These are phyloP conservation scores for Lotus japonicus DNA, from an alignment of 306 rosid genomes.

Conservation along the genomic window DNA sequence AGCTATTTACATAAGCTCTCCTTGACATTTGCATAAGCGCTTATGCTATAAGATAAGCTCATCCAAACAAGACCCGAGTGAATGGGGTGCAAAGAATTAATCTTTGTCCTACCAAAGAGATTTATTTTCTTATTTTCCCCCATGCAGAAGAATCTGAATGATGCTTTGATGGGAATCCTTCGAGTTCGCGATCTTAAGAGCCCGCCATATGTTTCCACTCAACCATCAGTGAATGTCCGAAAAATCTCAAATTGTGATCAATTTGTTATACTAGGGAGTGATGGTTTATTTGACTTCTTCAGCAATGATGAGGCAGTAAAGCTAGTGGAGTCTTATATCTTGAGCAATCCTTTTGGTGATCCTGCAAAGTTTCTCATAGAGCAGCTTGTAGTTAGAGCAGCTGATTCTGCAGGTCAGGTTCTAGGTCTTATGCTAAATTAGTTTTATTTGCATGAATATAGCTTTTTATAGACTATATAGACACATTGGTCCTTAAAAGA, in stretches of 20 bases:
- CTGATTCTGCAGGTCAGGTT: conserved; percentile 62
- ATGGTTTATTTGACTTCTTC: conserved; percentile 95
- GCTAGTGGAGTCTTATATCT: conserved; percentile 72
- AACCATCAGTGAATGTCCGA: conserved; percentile 73
- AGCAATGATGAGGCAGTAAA: conserved; percentile 77
- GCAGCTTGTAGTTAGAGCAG: conserved; percentile 78
- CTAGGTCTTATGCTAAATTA: neutral
- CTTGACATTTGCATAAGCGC: too few species aligned
- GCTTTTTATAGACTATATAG: too few species aligned
- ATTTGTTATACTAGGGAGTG: conserved; percentile 82
- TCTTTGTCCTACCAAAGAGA: neutral
- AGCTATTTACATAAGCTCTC: too few species aligned
- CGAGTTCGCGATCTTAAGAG: conserved; percentile 77
- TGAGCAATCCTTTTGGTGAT: conserved; percentile 67
- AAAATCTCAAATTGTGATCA: conserved; percentile 63
- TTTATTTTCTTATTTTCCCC: conserved; percentile 7
- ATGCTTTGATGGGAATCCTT: conserved; percentile 97
- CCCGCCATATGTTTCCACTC: conserved; percentile 87
- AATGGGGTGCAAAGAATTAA: neutral
- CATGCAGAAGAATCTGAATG: conserved; percentile 78
- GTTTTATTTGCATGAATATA: neutral
- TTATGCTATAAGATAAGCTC: too few species aligned
- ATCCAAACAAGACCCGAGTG: neutral
- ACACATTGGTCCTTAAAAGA: too few species aligned
- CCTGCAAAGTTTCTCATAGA: conserved; percentile 90